Conservation (phyloP, 345 rosid genomes). For the Camelina sativa region DNA sequence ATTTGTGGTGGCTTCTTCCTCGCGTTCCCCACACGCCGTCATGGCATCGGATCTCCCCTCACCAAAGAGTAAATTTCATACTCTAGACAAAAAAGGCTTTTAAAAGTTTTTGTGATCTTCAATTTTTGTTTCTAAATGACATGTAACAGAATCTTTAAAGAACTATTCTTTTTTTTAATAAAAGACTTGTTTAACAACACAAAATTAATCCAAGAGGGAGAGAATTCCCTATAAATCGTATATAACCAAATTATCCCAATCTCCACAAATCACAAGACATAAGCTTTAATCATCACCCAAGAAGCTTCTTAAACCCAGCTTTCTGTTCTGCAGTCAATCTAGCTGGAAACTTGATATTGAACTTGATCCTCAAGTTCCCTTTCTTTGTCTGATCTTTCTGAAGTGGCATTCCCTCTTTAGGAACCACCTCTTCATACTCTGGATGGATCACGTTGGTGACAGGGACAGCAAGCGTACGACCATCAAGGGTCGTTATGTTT, state of each 20-base stretch:
- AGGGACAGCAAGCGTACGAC: slow-evolving; percentile 54
- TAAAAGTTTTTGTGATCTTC: slow-evolving; percentile 17
- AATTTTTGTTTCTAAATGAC: slow-evolving; percentile 30
- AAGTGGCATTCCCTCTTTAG: slow-evolving; percentile 68
- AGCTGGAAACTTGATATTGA: slow-evolving; percentile 65
- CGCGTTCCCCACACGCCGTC: slow-evolving; percentile 64
- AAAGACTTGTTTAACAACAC: slow-evolving; percentile 10
- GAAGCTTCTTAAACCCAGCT: slow-evolving; percentile 54
- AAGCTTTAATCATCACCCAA: slow-evolving; percentile 37
- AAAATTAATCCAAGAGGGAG: slow-evolving; percentile 1
- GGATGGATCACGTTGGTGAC: slow-evolving; percentile 57
- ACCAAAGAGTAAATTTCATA: slow-evolving; percentile 36
- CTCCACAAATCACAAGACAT: slow-evolving; percentile 27
- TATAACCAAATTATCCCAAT: slow-evolving; percentile 14
- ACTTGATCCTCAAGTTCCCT: slow-evolving; percentile 66
- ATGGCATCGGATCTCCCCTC: slow-evolving; percentile 73
- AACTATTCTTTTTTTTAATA: too few relatives aligned
- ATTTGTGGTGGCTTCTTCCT: slow-evolving; percentile 61
- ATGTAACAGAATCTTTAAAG: slow-evolving; percentile 25
- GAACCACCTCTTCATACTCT: slow-evolving; percentile 56
- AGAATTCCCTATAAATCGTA: not conserved
- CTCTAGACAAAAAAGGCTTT: not conserved
- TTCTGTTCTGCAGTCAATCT: slow-evolving; percentile 58
- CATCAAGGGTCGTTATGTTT: slow-evolving; percentile 60
- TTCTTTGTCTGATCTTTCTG: slow-evolving; percentile 61